Base-by-base conservation (phyloP, 75 land plant species). In the Gnetum montanum region DNA sequence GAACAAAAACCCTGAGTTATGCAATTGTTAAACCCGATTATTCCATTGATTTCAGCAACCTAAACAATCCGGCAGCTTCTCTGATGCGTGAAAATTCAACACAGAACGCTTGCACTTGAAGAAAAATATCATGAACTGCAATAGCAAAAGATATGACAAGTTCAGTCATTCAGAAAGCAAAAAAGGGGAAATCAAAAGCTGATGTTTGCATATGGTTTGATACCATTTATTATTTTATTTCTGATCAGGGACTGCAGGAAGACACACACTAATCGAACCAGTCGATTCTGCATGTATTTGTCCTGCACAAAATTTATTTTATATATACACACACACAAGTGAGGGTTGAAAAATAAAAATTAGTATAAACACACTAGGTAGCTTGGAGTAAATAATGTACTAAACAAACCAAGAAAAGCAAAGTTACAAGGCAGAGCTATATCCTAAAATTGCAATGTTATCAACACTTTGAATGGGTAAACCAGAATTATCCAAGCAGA, bases 101-200 rank as follows among this genome's bases (percentile, higher is more conserved):
- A 64, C 98, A 94, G 64, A 94, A 94, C 1, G 90, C 87, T 61
- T 93, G 98, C 11, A 93, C 98, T 73, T 89, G 96, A 49, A 93
- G 85, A 69, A 93, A 89, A 20, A 93, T 71, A 57, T 93, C 96
- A 49, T 89, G 79, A 52, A 93, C 96, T 93, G 87, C 63, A 53
- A 46, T 31, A 53, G 33, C 33, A 16, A 7, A 53, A 22, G n/a
- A 4, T 3, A 27, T 24, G 25, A 15, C n/a, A n/a, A n/a, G n/a
- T n/a, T n/a, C n/a, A n/a, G n/a, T n/a, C n/a, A n/a, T n/a, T n/a
- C n/a, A n/a, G n/a, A 28, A 28, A 20, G 25, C 34, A 60, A 12
- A 34, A 16, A 30, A 58, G 31, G 4, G 34, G 34, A 20, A 6
- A 16, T 10, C 4, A 29, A 18, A 57, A 40, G 33, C 28, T 29